Evolutionary conservation across 768 basidiomycete species (phyloP).

Genomic region (Pleurotus pulmonarius): DNA sequence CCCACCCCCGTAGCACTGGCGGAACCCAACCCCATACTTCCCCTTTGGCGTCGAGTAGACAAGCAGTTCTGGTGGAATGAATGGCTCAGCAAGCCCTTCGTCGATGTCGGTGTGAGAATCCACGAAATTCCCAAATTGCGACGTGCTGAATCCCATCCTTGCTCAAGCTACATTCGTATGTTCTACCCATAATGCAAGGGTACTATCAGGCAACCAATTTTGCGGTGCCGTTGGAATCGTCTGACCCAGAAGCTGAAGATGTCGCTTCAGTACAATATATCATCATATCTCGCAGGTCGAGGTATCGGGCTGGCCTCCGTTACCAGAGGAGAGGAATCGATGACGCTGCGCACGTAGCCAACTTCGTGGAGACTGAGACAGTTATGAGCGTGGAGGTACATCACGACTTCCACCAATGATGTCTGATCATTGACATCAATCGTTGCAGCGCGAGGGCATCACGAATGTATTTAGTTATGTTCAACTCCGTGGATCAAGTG

Average conservation of each 20-base stretch:
- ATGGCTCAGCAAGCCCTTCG: conserved; percentile 76
- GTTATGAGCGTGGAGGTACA: conserved; percentile 76
- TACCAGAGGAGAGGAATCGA: conserved; percentile 96
- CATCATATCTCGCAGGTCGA: conserved; percentile 81
- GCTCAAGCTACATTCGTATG: conserved; percentile 70
- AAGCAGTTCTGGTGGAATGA: conserved; percentile 97
- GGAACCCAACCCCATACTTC: conserved; percentile 76
- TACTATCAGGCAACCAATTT: conserved; percentile 79
- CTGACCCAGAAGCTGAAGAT: conserved; percentile 36
- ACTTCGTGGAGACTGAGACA: conserved; percentile 95
- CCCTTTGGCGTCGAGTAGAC: conserved; percentile 90
- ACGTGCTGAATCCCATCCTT: not conserved
- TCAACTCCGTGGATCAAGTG: conserved; percentile 90
- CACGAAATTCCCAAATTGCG: not conserved
- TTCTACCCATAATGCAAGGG: conserved; percentile 92
- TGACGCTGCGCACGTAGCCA: conserved; percentile 89
- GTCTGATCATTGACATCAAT: not conserved
- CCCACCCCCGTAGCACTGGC: conserved; percentile 30
- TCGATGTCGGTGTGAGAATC: conserved; percentile 75
- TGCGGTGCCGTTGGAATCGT: conserved; percentile 48
- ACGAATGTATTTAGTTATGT: conserved; percentile 84
- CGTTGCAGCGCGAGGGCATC: conserved; percentile 61
- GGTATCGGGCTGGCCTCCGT: conserved; percentile 86
- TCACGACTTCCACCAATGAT: not conserved
- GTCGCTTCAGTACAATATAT: conserved; percentile 67